Evolutionary conservation across 1,139 yeast genomes (phyloP), one percentile per base, ranked within the genome.

Genomic region (Protomyces macrosporus): DNA sequence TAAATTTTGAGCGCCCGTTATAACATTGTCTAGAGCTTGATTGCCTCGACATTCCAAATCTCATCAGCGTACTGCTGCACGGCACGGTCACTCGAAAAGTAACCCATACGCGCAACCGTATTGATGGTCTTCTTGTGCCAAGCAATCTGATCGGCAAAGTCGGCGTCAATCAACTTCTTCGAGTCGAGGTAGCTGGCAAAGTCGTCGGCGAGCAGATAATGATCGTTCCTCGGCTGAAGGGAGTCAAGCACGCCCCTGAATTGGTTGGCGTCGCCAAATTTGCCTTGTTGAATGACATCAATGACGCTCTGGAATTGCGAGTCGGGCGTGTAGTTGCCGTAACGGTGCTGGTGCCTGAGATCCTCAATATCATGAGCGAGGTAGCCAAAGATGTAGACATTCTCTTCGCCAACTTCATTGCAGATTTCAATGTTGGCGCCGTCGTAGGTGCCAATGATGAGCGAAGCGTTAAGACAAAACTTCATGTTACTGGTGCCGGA

Each of bases 361-460:
- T 85, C 91, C 64, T 90, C 97, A 55, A 90, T 97, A 50, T 88
- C 84, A 75, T 90, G 97, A 40, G 96, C 85, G 73, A 90, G 82
- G 74, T 88, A 89, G 73, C 97, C 97, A 74, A 90, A 90, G 74
- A 90, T 79, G 79, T 90, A 90, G 75, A 91, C 89, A 75, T 91
- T 90, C 62, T 89, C 95, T 74, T 90, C 96, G 60, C 97, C 96
- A 70, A 89, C 84, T 77, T 91, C 97, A 71, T 96, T 83, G 32
- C 96, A 88, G 74, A 91, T 89, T 77, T 91, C 97, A n/a, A 91
- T 96, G 73, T 90, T 91, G 68, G 97, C 97, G 73, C 98, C 97
- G 74, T 91, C 97, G 69, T 91, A 96, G 16, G 97, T 90, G 73
- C 98, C 98, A 71, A 90, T 86, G 70, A 90, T 88, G 69, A 91